Conservation (phyloP, 73 alveolate genomes). For the Paramecium primaurelia region DNA sequence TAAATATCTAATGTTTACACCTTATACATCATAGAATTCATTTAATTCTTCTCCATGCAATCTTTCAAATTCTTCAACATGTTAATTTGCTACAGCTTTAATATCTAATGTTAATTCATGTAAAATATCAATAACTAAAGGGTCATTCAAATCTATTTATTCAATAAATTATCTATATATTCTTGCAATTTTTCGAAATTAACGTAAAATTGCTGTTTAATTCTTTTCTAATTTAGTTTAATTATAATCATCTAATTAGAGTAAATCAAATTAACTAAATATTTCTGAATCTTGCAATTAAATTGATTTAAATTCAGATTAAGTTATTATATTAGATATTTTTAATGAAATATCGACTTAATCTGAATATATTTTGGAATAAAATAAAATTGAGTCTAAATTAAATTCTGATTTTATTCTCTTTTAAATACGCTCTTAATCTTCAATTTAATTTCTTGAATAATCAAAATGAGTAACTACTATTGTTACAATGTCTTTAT, state of each 20-base stretch:
- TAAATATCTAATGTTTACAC: not conserved
- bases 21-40: not conserved
- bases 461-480: slow-evolving; percentile 45
- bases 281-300: not conserved
- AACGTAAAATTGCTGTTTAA: not conserved
- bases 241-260: not conserved
- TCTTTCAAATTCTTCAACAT: not conserved
- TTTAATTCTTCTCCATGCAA: not conserved
- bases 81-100: not conserved
- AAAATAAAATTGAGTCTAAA: not conserved
- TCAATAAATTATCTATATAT: not conserved
- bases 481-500: not conserved
- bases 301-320: not conserved
- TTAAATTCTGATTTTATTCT: not conserved
- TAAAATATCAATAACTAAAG: not conserved
- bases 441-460: not conserved
- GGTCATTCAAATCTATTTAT: not conserved
- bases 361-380: not conserved
- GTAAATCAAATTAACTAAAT: not conserved
- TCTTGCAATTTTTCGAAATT: not conserved
- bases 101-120: not conserved
- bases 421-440: not conserved
- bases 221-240: not conserved
- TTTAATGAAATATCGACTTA: not conserved
- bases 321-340: not conserved